Conservation (phyloP, 352 stramenopile species). For the Pythium aphanidermatum region DNA sequence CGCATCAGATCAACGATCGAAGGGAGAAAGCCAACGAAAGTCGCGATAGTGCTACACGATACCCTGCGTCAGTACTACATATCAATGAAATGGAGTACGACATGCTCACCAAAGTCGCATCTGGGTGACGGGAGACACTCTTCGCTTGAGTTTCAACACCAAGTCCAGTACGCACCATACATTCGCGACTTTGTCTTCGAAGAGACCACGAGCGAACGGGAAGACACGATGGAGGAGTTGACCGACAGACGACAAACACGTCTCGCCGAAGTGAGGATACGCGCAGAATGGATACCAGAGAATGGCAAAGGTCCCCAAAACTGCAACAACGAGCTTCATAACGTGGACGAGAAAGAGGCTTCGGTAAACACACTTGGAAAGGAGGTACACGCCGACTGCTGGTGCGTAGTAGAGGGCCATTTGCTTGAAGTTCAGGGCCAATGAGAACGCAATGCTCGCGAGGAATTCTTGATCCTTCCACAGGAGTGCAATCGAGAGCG, state of each 20-base stretch:
- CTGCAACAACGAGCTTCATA: constrained; percentile 72
- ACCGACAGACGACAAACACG: constrained; percentile 47
- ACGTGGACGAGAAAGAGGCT: constrained; percentile 44
- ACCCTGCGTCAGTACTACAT: no score
- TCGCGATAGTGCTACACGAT: constrained; percentile 71
- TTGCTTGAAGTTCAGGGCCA: constrained; percentile 99
- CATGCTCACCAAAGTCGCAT: constrained; percentile 63
- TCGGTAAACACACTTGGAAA: constrained; percentile 82
- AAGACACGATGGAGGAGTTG: constrained; percentile 94
- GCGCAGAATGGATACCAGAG: constrained; percentile 91
- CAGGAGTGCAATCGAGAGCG: constrained; percentile 63
- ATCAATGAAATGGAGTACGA: background rate
- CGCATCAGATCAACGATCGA: constrained; percentile 72
- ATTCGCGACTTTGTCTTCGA: constrained; percentile 98
- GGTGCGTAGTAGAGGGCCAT: constrained; percentile 98
- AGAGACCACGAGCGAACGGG: constrained; percentile 93
- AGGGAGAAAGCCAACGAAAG: constrained; percentile 81
- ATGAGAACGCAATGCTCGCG: constrained; percentile 82
- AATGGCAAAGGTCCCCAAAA: constrained; percentile 85
- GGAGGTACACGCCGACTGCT: constrained; percentile 90
- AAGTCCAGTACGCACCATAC: constrained; percentile 93
- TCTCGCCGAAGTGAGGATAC: constrained; percentile 29
- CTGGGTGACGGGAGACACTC: constrained; percentile 41
- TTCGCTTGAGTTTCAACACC: constrained; percentile 59
- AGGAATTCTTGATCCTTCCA: constrained; percentile 72